Evolutionary conservation across 768 basidiomycete species (phyloP).

Genomic region (Mycena alexandri): DNA sequence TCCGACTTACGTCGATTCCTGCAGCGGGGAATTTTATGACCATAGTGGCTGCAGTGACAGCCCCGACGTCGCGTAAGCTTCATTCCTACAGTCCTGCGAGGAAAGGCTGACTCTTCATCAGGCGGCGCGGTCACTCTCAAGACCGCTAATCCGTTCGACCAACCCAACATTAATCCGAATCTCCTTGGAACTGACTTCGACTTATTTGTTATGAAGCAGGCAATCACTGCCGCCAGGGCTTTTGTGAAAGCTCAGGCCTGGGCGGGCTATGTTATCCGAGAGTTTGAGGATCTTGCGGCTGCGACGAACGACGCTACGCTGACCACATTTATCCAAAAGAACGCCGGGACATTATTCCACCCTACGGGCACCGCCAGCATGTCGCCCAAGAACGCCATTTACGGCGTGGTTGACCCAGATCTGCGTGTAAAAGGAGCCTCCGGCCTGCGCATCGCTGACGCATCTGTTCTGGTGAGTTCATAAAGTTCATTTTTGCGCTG

Average conservation of each 20-base stretch:
- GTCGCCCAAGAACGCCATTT: slow-evolving; percentile 33
- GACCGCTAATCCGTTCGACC: slow-evolving; percentile 55
- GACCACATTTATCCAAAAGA: slow-evolving; percentile 6
- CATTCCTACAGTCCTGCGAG: neutral
- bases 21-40: slow-evolving; percentile 32
- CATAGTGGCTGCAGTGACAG: slow-evolving; percentile 28
- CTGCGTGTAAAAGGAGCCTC: slow-evolving; percentile 44
- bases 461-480: slow-evolving; percentile 42
- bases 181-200: slow-evolving; percentile 48
- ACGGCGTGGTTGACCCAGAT: slow-evolving; percentile 47
- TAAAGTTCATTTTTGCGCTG: neutral
- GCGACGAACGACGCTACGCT: slow-evolving; percentile 35
- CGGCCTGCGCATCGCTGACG: slow-evolving; percentile 50
- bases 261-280: slow-evolving; percentile 40
- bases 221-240: slow-evolving; percentile 31
- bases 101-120: slow-evolving; percentile 8
- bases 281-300: slow-evolving; percentile 34
- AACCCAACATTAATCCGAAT: slow-evolving; percentile 60
- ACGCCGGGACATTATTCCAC: slow-evolving; percentile 33
- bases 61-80: slow-evolving; percentile 36
- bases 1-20: slow-evolving; percentile 10
- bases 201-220: slow-evolving; percentile 39
- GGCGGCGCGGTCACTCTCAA: slow-evolving; percentile 48
- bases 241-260: slow-evolving; percentile 41
- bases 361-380: slow-evolving; percentile 40